Evolutionary conservation across 495 filamentous ascomycete genomes (phyloP).

Genomic region (Trichocladium uniseriatum): DNA sequence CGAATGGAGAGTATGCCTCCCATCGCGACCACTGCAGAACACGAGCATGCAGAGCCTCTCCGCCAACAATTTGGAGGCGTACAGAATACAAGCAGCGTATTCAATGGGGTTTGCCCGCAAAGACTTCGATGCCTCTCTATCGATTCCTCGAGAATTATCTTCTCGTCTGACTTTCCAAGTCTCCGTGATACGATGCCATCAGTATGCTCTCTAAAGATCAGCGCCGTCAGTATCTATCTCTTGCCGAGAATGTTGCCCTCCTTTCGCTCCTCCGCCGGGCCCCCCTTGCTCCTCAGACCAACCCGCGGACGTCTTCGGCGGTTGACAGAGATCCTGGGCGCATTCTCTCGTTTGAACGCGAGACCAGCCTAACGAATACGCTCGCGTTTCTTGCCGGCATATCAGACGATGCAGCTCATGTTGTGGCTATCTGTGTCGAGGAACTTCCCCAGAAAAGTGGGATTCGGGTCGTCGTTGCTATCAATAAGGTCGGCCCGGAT

Average conservation of each 20-base stretch:
- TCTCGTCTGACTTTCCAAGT: background rate
- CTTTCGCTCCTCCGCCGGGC: slow-evolving; percentile 15
- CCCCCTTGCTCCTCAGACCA: slow-evolving; percentile 5
- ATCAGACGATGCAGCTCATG: slow-evolving; percentile 24
- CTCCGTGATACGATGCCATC: background rate
- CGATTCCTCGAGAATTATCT: background rate
- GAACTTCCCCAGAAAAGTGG: slow-evolving; percentile 14
- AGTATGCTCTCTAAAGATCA: slow-evolving; percentile 2
- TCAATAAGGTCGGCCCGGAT: slow-evolving; percentile 22
- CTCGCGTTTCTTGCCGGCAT: slow-evolving; percentile 34
- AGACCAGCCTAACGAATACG: slow-evolving; percentile 21
- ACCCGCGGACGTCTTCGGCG: background rate
- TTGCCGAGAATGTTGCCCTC: slow-evolving; percentile 23
- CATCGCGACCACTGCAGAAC: background rate
- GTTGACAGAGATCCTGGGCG: background rate
- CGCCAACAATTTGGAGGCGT: background rate
- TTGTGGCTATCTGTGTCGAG: slow-evolving; percentile 33
- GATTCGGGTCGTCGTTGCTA: slow-evolving; percentile 30
- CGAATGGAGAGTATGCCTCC: slow-evolving; percentile 8
- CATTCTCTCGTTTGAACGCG: slow-evolving; percentile 27
- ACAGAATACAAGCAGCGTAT: background rate
- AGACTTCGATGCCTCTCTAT: background rate
- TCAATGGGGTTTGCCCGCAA: background rate
- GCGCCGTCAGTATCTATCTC: background rate
- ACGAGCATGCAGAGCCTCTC: background rate